Conservation (phyloP, 768 basidiomycete genomes). For the Russula earlei region DNA sequence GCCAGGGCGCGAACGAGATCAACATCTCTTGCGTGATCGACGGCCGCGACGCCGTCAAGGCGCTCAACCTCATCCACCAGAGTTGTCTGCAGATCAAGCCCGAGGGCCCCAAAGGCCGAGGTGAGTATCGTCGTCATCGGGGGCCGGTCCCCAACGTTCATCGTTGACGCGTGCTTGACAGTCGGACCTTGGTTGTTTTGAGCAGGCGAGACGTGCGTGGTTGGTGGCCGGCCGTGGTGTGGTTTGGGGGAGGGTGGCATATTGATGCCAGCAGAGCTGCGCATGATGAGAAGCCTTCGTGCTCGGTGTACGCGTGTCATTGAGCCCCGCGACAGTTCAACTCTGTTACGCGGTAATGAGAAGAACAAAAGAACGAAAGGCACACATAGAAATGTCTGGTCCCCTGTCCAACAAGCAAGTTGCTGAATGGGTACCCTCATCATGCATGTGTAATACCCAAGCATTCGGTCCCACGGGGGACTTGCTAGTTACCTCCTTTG, state of each 20-base stretch:
- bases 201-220: neutral
- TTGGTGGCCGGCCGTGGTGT: neutral
- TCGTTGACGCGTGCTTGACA: conserved; percentile 2
- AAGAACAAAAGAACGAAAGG: neutral
- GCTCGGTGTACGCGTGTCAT: neutral
- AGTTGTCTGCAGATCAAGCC: conserved; percentile 69
- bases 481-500: too few species aligned
- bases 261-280: neutral
- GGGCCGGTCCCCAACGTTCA: too few species aligned
- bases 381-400: too few species aligned
- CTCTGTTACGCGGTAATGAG: neutral
- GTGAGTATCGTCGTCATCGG: too few species aligned
- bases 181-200: conserved; percentile 29
- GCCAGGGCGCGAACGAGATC: conserved; percentile 93
- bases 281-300: neutral
- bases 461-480: too few species aligned
- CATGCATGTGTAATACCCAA: too few species aligned
- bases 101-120: conserved; percentile 26
- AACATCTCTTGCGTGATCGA: conserved; percentile 94
- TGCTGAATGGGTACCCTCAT: too few species aligned
- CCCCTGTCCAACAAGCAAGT: neutral
- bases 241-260: neutral
- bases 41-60: conserved; percentile 77
- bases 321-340: conserved; percentile 7
- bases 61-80: conserved; percentile 91